Conservation (phyloP, 2,329 filamentous ascomycete genomes). For the Fusarium sublunatum region DNA sequence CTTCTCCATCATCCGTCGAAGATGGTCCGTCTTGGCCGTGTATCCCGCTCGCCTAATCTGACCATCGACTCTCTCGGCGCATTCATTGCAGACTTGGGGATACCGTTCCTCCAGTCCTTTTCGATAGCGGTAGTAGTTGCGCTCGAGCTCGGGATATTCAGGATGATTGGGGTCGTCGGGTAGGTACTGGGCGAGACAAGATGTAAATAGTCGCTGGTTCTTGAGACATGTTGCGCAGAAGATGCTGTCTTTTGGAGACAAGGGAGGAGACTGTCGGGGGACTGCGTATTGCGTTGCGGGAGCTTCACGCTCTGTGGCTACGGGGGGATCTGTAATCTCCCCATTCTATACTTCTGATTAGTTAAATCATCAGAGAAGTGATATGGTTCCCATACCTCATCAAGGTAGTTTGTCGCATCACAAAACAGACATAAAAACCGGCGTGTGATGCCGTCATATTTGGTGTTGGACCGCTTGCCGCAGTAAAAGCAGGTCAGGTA, state of each 20-base stretch:
- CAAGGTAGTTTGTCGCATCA: constrained; percentile 88
- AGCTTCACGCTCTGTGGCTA: constrained; percentile 61
- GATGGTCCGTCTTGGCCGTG: constrained; percentile 83
- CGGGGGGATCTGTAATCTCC: constrained; percentile 88
- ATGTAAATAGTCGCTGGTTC: constrained; percentile 86
- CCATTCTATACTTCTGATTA: constrained; percentile 69
- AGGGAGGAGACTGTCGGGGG: constrained; percentile 49
- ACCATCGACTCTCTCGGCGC: constrained; percentile 77
- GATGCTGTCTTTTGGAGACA: constrained; percentile 49
- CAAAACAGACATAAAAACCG: constrained; percentile 82
- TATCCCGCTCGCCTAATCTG: constrained; percentile 79
- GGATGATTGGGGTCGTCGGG: constrained; percentile 72
- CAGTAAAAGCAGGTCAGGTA: constrained; percentile 85
- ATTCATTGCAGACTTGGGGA: constrained; percentile 86
- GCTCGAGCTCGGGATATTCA: constrained; percentile 75
- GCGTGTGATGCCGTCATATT: constrained; percentile 67
- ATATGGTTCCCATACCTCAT: constrained; percentile 69
- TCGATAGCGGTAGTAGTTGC: constrained; percentile 76
- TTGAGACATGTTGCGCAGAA: constrained; percentile 85
- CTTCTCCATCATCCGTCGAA: constrained; percentile 79
- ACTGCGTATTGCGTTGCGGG: constrained; percentile 61
- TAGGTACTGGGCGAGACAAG: constrained; percentile 83
- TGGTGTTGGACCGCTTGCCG: constrained; percentile 71
- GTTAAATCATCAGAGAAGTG: not conserved
- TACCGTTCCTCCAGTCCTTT: constrained; percentile 82